Conservation (phyloP, 2,329 filamentous ascomycete genomes). For the Stagonosporopsis rhizophila region DNA sequence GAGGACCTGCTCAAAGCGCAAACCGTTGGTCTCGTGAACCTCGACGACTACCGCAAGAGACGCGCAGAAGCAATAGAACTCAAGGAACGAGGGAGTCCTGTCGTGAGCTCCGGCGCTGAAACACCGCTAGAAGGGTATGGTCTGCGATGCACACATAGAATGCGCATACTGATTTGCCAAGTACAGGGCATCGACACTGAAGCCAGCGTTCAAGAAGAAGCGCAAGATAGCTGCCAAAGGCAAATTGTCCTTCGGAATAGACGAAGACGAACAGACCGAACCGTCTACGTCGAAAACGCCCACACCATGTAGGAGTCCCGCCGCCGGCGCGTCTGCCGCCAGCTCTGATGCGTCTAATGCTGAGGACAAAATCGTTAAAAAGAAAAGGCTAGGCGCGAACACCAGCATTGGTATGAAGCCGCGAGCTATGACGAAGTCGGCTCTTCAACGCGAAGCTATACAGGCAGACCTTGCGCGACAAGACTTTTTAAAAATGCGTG, state of each 20-base stretch:
- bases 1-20: conserved; percentile 83
- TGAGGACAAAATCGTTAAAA: conserved; percentile 47
- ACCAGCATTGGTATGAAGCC: conserved; percentile 64
- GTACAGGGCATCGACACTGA: conserved; percentile 62
- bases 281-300: conserved; percentile 49
- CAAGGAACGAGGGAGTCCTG: conserved; percentile 81
- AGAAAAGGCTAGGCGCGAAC: conserved; percentile 67
- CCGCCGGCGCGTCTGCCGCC: conserved; percentile 45
- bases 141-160: no score
- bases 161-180: conserved; percentile 60
- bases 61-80: conserved; percentile 93
- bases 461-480: conserved; percentile 76
- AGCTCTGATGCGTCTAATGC: conserved; percentile 43
- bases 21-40: conserved; percentile 88
- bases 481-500: conserved; percentile 83
- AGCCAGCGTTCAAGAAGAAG: conserved; percentile 65
- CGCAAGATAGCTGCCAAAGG: conserved; percentile 61
- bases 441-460: conserved; percentile 79
- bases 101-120: conserved; percentile 61
- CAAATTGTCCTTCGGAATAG: conserved; percentile 72
- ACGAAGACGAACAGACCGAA: conserved; percentile 70
- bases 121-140: conserved; percentile 68
- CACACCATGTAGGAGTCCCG: conserved; percentile 49
- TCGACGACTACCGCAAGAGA: conserved; percentile 94
- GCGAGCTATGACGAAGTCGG: conserved; percentile 76